phyloP scores from a whole-genome alignment of 768 basidiomycete genomes.

The Tulasnella sp. region DNA sequence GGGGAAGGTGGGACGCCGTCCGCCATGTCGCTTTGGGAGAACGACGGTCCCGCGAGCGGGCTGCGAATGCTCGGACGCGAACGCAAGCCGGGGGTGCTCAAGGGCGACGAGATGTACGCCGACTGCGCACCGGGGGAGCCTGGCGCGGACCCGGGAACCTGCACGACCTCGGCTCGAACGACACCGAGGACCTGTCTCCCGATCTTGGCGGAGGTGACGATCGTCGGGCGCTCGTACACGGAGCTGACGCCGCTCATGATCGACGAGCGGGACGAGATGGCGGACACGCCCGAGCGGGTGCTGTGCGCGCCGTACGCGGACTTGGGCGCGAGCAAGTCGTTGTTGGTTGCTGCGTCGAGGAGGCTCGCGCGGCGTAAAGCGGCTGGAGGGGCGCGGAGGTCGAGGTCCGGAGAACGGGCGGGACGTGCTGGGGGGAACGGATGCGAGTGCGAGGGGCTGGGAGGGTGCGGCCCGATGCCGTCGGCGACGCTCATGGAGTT shows the following conservation, averaged over 20 bases:
- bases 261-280: neutral
- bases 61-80: slow-evolving; percentile 3
- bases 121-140: neutral
- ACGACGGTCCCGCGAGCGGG: slow-evolving; percentile 1
- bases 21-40: slow-evolving; percentile 1
- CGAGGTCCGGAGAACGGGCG: slow-evolving; percentile 12
- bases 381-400: slow-evolving; percentile 1
- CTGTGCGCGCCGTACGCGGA: slow-evolving; percentile 8
- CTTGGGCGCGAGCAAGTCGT: neutral
- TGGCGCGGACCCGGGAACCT: neutral
- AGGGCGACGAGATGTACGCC: neutral
- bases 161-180: slow-evolving; percentile 14
- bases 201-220: slow-evolving; percentile 11
- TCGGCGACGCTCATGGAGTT: slow-evolving; percentile 4
- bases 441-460: neutral
- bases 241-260: slow-evolving; percentile 4
- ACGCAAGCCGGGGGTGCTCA: neutral
- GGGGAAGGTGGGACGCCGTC: neutral
- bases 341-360: neutral
- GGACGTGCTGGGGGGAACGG: slow-evolving; percentile 11
- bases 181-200: slow-evolving; percentile 14
- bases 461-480: neutral
- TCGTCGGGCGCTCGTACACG: slow-evolving; percentile 13
- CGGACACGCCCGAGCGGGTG: slow-evolving; percentile 12
- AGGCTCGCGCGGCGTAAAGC: neutral